phyloP scores from a whole-genome alignment of 306 rosid genomes.

The Castanopsis chinensis region DNA sequence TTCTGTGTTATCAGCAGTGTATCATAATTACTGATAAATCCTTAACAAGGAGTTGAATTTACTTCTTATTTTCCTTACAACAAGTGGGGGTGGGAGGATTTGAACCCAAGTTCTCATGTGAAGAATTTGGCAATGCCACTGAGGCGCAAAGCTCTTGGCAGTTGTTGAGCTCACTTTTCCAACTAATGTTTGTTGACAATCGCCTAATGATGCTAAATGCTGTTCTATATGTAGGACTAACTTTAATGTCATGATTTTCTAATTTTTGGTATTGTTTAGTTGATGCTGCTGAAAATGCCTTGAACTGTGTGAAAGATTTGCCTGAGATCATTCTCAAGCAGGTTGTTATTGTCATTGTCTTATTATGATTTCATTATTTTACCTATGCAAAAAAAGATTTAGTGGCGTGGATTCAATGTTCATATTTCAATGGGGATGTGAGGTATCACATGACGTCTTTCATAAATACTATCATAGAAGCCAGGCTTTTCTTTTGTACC shows the following conservation, averaged over 20 bases:
- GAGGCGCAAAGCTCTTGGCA: too few species aligned
- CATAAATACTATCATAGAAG: too few species aligned
- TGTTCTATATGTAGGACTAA: background rate
- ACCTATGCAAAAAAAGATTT: background rate
- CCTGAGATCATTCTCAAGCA: too few species aligned
- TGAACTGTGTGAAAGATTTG: background rate
- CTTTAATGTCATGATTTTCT: background rate
- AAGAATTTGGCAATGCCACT: too few species aligned
- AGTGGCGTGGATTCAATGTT: background rate
- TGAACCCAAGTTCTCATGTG: too few species aligned
- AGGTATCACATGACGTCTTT: too few species aligned
- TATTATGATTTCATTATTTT: background rate
- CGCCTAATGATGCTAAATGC: too few species aligned
- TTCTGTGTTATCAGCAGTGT: slow-evolving; percentile 4
- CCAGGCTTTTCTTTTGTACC: background rate
- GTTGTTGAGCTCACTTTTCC: too few species aligned
- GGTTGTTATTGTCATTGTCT: too few species aligned
- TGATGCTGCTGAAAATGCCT: background rate
- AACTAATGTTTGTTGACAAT: too few species aligned
- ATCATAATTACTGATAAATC: background rate
- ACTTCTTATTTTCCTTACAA: too few species aligned
- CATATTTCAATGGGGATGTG: background rate
- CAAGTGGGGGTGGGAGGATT: too few species aligned
- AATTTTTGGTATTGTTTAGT: background rate
- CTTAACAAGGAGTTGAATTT: background rate